phyloP scores from a whole-genome alignment of 768 basidiomycete species.

The Trametes cinnabarina region DNA sequence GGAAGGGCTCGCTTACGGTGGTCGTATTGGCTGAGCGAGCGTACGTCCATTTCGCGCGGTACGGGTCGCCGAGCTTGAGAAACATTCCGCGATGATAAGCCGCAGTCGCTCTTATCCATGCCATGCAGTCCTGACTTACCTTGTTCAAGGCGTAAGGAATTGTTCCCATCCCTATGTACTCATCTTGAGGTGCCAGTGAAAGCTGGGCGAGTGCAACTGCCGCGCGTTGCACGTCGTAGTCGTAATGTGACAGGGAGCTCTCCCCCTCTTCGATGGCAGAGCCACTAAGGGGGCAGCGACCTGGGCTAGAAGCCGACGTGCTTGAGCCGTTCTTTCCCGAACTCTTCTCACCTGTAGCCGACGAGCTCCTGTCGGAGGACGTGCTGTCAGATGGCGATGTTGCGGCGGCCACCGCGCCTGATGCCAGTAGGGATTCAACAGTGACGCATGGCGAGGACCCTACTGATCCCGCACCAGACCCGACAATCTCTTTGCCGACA shows the following conservation, averaged over 20 bases:
- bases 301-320: neutral
- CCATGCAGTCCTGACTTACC: slow-evolving; percentile 28
- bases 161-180: slow-evolving; percentile 49
- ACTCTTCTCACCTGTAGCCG: neutral
- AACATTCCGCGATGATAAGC: slow-evolving; percentile 1
- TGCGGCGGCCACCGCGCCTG: neutral
- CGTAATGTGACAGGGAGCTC: slow-evolving; percentile 21
- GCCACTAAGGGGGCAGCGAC: neutral
- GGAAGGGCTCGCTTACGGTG: slow-evolving; percentile 1
- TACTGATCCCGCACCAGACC: neutral
- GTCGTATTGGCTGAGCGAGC: slow-evolving; percentile 35
- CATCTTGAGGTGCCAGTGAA: slow-evolving; percentile 43
- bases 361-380: neutral
- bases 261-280: slow-evolving; percentile 4
- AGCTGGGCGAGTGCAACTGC: slow-evolving; percentile 43
- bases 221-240: slow-evolving; percentile 39
- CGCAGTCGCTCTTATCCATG: neutral
- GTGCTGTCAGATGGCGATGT: neutral
- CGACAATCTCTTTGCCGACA: slow-evolving; percentile 26
- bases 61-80: slow-evolving; percentile 37
- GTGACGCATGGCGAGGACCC: neutral
- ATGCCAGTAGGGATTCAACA: neutral
- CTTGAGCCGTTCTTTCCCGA: neutral
- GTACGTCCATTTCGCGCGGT: slow-evolving; percentile 37
- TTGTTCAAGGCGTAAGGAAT: slow-evolving; percentile 46